phyloP scores from a whole-genome alignment of 257 asterid genomes.

The Verbascum thapsus region DNA sequence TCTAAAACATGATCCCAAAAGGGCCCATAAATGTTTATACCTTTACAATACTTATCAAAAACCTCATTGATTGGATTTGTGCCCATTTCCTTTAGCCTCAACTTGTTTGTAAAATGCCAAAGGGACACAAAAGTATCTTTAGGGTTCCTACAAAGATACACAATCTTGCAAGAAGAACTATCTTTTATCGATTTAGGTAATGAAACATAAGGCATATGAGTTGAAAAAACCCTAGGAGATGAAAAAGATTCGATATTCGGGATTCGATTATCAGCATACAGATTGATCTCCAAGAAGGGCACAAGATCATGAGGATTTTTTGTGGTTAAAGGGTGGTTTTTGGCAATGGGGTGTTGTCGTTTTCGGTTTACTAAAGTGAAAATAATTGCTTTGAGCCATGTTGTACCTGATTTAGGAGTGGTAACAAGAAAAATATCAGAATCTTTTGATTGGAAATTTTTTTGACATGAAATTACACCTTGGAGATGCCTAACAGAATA shows the following conservation, averaged over 20 bases:
- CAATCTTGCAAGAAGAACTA: slow-evolving; percentile 36
- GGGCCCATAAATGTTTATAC: slow-evolving; percentile 50
- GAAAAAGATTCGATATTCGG: slow-evolving; percentile 33
- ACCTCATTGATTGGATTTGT: slow-evolving; percentile 33
- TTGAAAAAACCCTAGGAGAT: slow-evolving; percentile 39
- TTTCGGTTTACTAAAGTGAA: slow-evolving; percentile 43
- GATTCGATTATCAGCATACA: slow-evolving; percentile 34
- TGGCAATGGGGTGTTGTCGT: slow-evolving; percentile 11
- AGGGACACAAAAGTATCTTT: slow-evolving; percentile 55
- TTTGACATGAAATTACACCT: slow-evolving; percentile 39
- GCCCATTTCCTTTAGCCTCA: slow-evolving; percentile 25
- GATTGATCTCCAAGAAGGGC: slow-evolving; percentile 32
- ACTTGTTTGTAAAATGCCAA: slow-evolving; percentile 48
- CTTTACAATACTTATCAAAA: slow-evolving; percentile 43
- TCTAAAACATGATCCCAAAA: slow-evolving; percentile 51
- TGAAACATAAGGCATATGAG: slow-evolving; percentile 40
- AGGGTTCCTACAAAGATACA: slow-evolving; percentile 54
- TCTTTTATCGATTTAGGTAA: slow-evolving; percentile 34
- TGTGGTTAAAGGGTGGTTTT: slow-evolving; percentile 28
- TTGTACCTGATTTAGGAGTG: slow-evolving; percentile 61
- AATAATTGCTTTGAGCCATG: slow-evolving; percentile 53
- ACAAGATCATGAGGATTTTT: slow-evolving; percentile 33
- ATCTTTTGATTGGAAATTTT: slow-evolving; percentile 36
- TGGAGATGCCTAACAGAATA: slow-evolving; percentile 33
- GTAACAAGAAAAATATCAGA: slow-evolving; percentile 49